Evolutionary conservation across 1,139 yeast species (phyloP).

Genomic region (Protomyces lactucae-debilis): DNA sequence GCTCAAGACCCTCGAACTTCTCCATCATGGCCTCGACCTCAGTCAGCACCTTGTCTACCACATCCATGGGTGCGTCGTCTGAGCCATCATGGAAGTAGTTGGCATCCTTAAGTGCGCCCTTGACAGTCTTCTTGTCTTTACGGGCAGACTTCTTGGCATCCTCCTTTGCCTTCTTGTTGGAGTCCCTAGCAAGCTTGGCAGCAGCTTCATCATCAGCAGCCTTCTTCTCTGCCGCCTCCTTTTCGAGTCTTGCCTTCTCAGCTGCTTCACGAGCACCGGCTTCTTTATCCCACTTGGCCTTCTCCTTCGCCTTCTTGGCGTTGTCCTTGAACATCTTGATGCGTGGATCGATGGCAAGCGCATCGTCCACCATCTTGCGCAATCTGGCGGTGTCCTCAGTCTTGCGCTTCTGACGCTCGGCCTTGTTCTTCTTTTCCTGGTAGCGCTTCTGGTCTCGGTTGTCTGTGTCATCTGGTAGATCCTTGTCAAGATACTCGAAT

Average conservation of each 20-base stretch:
- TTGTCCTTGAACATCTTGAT: conserved; percentile 87
- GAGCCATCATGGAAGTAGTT: conserved; percentile 68
- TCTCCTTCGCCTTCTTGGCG: conserved; percentile 92
- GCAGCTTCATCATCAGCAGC: conserved; percentile 68
- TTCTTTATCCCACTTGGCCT: conserved; percentile 95
- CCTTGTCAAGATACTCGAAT: conserved; percentile 96
- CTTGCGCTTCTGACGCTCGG: conserved; percentile 95
- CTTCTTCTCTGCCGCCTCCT: conserved; percentile 77
- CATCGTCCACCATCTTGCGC: conserved; percentile 81
- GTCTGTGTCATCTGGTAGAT: conserved; percentile 97
- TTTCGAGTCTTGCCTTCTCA: conserved; percentile 77
- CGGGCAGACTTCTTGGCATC: conserved; percentile 95
- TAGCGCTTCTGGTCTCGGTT: conserved; percentile 99
- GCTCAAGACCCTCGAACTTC: conserved; percentile 64
- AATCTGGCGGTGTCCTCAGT: conserved; percentile 93
- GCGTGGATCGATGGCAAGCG: conserved; percentile 87
- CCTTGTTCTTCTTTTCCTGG: conserved; percentile 93
- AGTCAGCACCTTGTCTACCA: conserved; percentile 45
- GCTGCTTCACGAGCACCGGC: conserved; percentile 95
- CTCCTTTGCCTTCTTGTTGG: conserved; percentile 83
- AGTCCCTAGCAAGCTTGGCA: conserved; percentile 57
- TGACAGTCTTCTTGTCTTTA: conserved; percentile 93
- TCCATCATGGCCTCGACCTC: conserved; percentile 79
- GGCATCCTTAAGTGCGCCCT: conserved; percentile 76
- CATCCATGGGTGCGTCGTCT: conserved; percentile 61